phyloP scores from a whole-genome alignment of 805 yeast genomes.

The Grigorovia yakushimaensis region DNA sequence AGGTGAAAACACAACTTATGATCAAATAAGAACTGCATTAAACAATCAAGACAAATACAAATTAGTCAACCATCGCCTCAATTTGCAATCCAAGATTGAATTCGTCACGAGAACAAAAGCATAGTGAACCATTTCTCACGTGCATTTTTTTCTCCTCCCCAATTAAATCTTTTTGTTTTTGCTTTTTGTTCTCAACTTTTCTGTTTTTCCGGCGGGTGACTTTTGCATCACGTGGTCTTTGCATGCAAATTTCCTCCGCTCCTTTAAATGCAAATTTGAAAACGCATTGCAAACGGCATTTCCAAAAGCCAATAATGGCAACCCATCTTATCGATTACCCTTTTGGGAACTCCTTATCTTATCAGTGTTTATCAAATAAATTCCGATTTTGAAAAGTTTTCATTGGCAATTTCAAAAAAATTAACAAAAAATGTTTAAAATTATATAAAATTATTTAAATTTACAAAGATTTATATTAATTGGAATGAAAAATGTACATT shows the following conservation, averaged over 20 bases:
- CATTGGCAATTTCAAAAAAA: background rate
- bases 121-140: background rate
- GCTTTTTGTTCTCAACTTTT: background rate
- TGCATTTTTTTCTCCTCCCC: no score
- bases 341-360: background rate
- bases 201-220: background rate
- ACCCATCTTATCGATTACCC: background rate
- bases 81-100: constrained; percentile 33
- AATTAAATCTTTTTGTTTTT: no score
- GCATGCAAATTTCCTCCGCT: background rate
- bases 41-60: constrained; percentile 41
- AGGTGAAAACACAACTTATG: constrained; percentile 15
- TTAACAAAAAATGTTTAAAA: no score
- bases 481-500: no score
- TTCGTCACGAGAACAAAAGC: constrained; percentile 28
- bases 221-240: no score
- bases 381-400: background rate
- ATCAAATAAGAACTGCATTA: constrained; percentile 25
- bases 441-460: no score
- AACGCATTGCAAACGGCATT: background rate
- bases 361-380: background rate
- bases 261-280: background rate
- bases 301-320: background rate
- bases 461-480: no score
- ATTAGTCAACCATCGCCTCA: constrained; percentile 38